Evolutionary conservation across 83 land plant genomes (phyloP).

Genomic region (Picea abies): DNA sequence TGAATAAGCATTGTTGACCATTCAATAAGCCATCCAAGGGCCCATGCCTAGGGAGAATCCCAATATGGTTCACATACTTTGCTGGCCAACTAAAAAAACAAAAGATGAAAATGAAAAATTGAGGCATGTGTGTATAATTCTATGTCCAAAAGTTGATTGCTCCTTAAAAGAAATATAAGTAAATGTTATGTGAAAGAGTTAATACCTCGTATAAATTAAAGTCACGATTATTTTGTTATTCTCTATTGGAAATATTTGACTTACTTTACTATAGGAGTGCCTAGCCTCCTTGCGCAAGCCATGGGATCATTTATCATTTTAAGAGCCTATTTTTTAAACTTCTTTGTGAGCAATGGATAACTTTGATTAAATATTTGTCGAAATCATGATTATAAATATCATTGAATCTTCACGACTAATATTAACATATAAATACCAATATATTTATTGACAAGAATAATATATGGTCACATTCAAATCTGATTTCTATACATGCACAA

Average conservation of each 20-base stretch:
- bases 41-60: slow-evolving; percentile 62
- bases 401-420: too few relatives aligned
- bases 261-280: slow-evolving; percentile 52
- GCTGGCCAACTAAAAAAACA: slow-evolving; percentile 22
- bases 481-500: not conserved
- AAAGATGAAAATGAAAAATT: not conserved
- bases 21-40: slow-evolving; percentile 66
- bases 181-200: not conserved
- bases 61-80: slow-evolving; percentile 55
- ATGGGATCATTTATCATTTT: not conserved
- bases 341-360: not conserved
- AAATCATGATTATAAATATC: too few relatives aligned
- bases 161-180: not conserved
- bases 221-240: slow-evolving; percentile 40
- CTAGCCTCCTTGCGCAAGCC: slow-evolving; percentile 30
- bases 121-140: not conserved
- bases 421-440: not conserved
- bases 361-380: not conserved
- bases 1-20: slow-evolving; percentile 55
- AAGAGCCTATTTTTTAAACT: not conserved
- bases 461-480: not conserved
- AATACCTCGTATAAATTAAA: slow-evolving; percentile 57
- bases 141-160: not conserved
- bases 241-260: slow-evolving; percentile 38
- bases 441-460: not conserved